Base-by-base conservation (phyloP, 2,329 filamentous ascomycete species). In the Exophiala calicioides region DNA sequence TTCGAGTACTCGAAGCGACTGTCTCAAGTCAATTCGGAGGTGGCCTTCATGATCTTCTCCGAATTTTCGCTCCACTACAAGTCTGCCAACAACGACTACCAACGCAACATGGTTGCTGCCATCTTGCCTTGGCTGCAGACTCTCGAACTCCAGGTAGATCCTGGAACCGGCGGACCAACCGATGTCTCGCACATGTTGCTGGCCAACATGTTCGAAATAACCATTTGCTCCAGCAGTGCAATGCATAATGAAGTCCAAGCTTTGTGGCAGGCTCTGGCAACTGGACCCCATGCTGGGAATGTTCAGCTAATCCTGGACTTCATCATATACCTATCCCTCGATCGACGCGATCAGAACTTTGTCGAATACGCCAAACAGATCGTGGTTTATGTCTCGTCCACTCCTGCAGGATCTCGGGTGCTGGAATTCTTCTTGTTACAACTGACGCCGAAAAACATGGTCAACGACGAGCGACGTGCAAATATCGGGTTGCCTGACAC, bases 301-400 rank as follows among this genome's bases (percentile, higher is more conserved):
- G 93, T 98, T 8, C 88, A 94, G 45, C 74, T 98, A 24, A 88
- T 97, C 9, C 78, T 98, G 1, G 90, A 97, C 65, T 98, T 98
- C 63, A 93, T 98, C 67, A 97, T 98, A 68, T 84, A 84, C 20
- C 78, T 97, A 3, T 98, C 93, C 59, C 73, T 98, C 8, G 93
- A 98, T 61, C 84, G 91, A 23, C 84, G 91, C 37, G 94, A 98
- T 65, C 93, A 98, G 61, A 97, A 96, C 60, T 98, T 96, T 66
- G 91, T 98, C 44, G 89, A 96, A 59, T 95, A 94, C 63, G 91
- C 91, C 4, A 98, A 97, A 71, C 93, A 98, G 66, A 93, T 98
- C 41, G 90, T 97, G 12, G 94, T 98, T 1, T 97, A 96, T 65
- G 68, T 98, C 4, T 94, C 93, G 0, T 93, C 88, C 56, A 95